Percentiles rank a stretch among this genome's conserved stretches.
Conservation (phyloP, 768 basidiomycete genomes). For the Boletus speciosus region DNA sequence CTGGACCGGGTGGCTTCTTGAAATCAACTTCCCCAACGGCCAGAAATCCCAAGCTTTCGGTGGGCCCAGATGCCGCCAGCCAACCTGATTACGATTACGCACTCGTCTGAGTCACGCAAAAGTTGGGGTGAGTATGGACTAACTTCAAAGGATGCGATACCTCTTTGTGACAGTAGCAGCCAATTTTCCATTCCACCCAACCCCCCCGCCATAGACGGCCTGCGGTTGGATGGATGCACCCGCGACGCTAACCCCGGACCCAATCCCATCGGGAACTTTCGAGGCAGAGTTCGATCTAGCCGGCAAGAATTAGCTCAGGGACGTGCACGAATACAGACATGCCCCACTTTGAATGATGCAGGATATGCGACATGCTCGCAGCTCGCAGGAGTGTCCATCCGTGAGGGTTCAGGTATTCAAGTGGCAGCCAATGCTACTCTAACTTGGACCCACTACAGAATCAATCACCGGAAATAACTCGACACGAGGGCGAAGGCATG, state of each 20-base stretch:
- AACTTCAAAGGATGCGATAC: constrained; percentile 28
- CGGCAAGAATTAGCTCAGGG: background rate
- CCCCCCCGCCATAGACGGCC: constrained; percentile 41
- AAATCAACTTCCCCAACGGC: constrained; percentile 42
- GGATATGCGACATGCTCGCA: constrained; percentile 1
- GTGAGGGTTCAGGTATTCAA: background rate
- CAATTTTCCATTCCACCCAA: constrained; percentile 32
- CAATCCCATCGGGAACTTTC: constrained; percentile 1
- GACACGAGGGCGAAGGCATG: background rate
- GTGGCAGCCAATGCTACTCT: background rate
- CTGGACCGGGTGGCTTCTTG: constrained; percentile 20
- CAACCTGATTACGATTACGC: constrained; percentile 35
- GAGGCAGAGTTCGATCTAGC: background rate
- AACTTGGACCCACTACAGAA: background rate
- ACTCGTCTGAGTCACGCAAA: background rate
- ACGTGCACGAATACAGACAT: no score
- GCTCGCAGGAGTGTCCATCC: background rate
- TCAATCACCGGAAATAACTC: background rate
- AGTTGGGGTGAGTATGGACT: constrained; percentile 28
- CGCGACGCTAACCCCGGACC: background rate
- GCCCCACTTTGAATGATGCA: constrained; percentile 4
- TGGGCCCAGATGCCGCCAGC: constrained; percentile 60
- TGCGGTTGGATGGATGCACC: constrained; percentile 11
- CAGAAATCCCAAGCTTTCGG: constrained; percentile 44
- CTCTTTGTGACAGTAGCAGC: constrained; percentile 24